Evolutionary conservation across 768 basidiomycete genomes (phyloP), one percentile per base, ranked within the genome.

Genomic region (Termitomyces sp.): DNA sequence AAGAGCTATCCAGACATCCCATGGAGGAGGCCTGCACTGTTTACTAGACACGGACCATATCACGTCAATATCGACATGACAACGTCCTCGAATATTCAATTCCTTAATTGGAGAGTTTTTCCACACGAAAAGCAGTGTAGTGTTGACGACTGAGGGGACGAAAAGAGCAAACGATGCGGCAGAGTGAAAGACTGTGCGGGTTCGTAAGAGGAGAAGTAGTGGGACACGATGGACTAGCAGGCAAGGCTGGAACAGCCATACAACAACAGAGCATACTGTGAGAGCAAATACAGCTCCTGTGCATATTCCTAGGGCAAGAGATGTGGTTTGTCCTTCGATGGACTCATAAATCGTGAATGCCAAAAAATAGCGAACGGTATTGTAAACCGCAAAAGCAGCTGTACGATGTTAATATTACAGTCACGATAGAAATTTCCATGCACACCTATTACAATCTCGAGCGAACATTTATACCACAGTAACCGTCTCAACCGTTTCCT

Each of bases 311-410:
- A 88, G 72, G 2, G 75, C 75, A 5, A 87, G 69, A 22, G 81
- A 72, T 26, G 74, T 66, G 0, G 68, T 65, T 59, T 81, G 79
- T 39, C 82, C 81, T 22, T 64, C 67, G 16, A 59, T 56, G 6
- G 78, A 74, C 2, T 71, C 60, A 67, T 79, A 81, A 18, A 72
- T 63, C 10, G 72, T 72, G 63, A 80, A 86, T 4, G 86, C 84
- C 12, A 89, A 64, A 64, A 80, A 85, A 67, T 91, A 92, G 44
- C 88, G 85, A 53, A 84, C 68, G 6, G 81, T 76, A 59, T 79
- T 86, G 68, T 88, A 91, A 8, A 75, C 66, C 27, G 82, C 79
- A 86, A 88, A 91, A 30, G 67, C 68, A 59, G 73, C 87, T 88
- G 55, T 14, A 51, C n/a, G 52, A 27, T 18, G 37, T 36, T 18